These are phyloP conservation scores for Epichloe gansuensis DNA, from an alignment of 2,329 filamentous ascomycete genomes.

Conservation along the genomic window DNA sequence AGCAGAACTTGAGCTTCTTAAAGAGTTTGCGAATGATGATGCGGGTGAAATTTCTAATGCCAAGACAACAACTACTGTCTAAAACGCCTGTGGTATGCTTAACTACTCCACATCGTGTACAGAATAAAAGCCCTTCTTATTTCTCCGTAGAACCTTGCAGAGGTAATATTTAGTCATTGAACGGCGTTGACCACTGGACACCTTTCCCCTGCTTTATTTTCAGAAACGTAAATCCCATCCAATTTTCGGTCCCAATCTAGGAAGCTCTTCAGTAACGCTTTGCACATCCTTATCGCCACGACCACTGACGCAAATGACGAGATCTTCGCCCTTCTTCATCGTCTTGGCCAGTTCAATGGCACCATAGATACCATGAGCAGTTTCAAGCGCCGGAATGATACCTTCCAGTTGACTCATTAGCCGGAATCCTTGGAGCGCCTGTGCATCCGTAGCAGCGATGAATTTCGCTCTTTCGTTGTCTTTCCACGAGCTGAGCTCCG, in stretches of 20 bases:
- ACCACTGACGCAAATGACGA: constrained; percentile 89
- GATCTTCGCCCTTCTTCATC: constrained; percentile 75
- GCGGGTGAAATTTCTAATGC: background rate
- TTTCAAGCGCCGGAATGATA: constrained; percentile 92
- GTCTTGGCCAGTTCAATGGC: constrained; percentile 84
- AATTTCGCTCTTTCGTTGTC: constrained; percentile 77
- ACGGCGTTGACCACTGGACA: background rate
- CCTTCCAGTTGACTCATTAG: constrained; percentile 80
- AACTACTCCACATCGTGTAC: background rate
- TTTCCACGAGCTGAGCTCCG: constrained; percentile 88
- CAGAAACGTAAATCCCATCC: constrained; percentile 57
- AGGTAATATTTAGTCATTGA: background rate
- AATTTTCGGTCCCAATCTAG: constrained; percentile 77
- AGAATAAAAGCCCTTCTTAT: background rate
- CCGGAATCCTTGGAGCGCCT: constrained; percentile 81
- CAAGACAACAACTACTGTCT: background rate
- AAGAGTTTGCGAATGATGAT: constrained; percentile 19
- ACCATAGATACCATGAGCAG: constrained; percentile 82
- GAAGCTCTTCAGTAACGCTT: constrained; percentile 90
- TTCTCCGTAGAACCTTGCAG: background rate
- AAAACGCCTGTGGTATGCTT: background rate
- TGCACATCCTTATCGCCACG: constrained; percentile 98
- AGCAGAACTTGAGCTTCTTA: constrained; percentile 20
- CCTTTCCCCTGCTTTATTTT: constrained; percentile 3
- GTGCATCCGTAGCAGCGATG: constrained; percentile 78